Percentiles rank a stretch among this genome's conserved stretches.
These are phyloP conservation scores for Stenocarpella maydis DNA, from an alignment of 2,329 filamentous ascomycete species.

Conservation along the genomic window DNA sequence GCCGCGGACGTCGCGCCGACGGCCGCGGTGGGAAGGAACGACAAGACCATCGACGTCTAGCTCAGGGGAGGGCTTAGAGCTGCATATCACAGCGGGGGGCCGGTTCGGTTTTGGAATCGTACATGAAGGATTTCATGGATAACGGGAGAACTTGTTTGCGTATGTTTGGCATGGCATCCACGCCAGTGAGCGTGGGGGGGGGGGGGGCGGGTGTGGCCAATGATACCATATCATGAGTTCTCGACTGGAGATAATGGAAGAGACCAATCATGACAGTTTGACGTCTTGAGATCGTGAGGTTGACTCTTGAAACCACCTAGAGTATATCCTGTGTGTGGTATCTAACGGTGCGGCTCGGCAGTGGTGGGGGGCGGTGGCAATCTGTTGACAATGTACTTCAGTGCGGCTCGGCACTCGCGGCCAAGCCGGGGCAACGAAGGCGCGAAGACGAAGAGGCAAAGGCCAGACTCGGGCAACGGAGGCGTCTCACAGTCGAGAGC, in stretches of 20 bases:
- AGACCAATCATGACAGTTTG: neutral
- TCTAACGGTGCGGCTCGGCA: neutral
- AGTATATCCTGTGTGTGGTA: neutral
- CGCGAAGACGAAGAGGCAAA: conserved; percentile 21
- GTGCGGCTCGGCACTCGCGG: conserved; percentile 26
- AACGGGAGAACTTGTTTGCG: neutral
- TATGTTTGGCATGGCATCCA: neutral
- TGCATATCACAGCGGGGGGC: neutral
- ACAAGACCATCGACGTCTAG: conserved; percentile 39
- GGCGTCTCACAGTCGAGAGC: neutral
- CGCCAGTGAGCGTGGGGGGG: conserved; percentile 12
- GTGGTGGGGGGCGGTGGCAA: neutral
- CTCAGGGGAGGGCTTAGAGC: neutral
- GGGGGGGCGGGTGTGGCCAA: neutral
- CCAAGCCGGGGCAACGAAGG: conserved; percentile 4
- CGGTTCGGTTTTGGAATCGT: neutral
- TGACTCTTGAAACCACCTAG: neutral
- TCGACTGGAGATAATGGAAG: conserved; percentile 14
- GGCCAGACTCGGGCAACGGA: neutral
- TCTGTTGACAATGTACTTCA: neutral
- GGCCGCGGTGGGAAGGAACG: conserved; percentile 37
- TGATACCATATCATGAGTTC: conserved; percentile 26
- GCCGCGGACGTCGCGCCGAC: conserved; percentile 68
- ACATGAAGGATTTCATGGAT: neutral
- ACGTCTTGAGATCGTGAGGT: neutral